Conservation (phyloP, 2,329 filamentous ascomycete genomes). For the Neospermospora avenae region DNA sequence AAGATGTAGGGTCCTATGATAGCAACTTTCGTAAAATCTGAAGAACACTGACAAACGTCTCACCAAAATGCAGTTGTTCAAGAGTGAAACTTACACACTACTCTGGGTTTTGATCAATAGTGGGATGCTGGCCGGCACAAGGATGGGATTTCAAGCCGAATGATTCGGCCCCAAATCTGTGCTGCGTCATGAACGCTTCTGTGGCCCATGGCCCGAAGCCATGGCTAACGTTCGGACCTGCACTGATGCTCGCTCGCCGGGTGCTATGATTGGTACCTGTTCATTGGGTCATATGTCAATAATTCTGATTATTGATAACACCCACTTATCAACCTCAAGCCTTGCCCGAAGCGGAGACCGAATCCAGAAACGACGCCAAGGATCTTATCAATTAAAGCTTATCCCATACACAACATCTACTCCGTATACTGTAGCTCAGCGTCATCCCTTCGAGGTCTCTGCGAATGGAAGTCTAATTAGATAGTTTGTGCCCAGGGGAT, state of each 20-base stretch:
- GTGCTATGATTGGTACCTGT: neutral
- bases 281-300: neutral
- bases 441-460: neutral
- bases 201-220: neutral
- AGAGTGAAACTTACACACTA: neutral
- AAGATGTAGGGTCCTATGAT: too few species aligned
- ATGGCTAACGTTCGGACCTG: neutral
- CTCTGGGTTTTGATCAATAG: neutral
- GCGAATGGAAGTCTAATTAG: neutral
- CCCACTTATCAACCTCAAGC: constrained; percentile 1
- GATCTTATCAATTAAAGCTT: constrained; percentile 7
- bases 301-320: neutral
- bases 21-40: neutral
- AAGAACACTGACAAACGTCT: neutral
- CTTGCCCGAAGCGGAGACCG: constrained; percentile 6
- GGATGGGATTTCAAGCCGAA: neutral
- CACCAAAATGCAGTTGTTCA: neutral
- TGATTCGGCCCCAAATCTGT: neutral
- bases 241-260: neutral
- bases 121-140: neutral
- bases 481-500: too few species aligned
- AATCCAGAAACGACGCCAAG: constrained; percentile 6
- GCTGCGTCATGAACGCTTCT: neutral
- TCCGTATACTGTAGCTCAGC: neutral
- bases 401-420: neutral